phyloP scores from a whole-genome alignment of 352 stramenopile genomes.

The Lagenidium giganteum region DNA sequence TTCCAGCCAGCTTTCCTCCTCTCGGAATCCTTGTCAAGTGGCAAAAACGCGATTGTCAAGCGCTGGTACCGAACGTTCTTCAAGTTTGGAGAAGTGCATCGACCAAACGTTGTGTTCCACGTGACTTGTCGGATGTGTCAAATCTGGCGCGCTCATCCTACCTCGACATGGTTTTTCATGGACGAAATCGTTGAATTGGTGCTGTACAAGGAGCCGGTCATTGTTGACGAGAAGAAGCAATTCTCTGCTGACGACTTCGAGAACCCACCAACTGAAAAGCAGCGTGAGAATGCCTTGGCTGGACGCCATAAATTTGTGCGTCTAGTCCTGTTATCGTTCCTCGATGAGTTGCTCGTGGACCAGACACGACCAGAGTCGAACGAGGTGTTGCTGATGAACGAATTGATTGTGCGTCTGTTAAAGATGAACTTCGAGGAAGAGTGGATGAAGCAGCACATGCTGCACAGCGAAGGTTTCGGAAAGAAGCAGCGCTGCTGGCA shows the following conservation, averaged over 20 bases:
- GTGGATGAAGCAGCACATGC: constrained; percentile 69
- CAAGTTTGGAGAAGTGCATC: constrained; percentile 34
- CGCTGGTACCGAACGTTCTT: constrained; percentile 40
- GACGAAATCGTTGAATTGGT: constrained; percentile 50
- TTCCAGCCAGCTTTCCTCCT: constrained; percentile 61
- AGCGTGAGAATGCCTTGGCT: too few relatives aligned
- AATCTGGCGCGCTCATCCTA: constrained; percentile 39
- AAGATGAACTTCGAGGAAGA: constrained; percentile 36
- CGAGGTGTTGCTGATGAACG: constrained; percentile 27
- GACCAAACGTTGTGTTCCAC: constrained; percentile 71
- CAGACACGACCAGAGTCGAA: not conserved
- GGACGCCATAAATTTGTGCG: constrained; percentile 54
- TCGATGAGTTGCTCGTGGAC: constrained; percentile 26
- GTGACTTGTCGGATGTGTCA: constrained; percentile 48
- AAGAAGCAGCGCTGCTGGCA: constrained; percentile 66
- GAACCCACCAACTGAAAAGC: too few relatives aligned
- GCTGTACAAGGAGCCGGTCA: constrained; percentile 60
- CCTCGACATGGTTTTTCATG: constrained; percentile 28
- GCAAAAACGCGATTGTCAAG: constrained; percentile 30
- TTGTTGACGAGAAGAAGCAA: constrained; percentile 64
- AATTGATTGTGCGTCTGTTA: constrained; percentile 31
- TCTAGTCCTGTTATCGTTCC: constrained; percentile 43
- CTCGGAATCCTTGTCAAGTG: not conserved
- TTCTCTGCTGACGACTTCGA: too few relatives aligned
- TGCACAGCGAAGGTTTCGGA: constrained; percentile 68